These are phyloP conservation scores for Candida frijolesensis DNA, from an alignment of 1,139 yeast species.

Conservation along the genomic window DNA sequence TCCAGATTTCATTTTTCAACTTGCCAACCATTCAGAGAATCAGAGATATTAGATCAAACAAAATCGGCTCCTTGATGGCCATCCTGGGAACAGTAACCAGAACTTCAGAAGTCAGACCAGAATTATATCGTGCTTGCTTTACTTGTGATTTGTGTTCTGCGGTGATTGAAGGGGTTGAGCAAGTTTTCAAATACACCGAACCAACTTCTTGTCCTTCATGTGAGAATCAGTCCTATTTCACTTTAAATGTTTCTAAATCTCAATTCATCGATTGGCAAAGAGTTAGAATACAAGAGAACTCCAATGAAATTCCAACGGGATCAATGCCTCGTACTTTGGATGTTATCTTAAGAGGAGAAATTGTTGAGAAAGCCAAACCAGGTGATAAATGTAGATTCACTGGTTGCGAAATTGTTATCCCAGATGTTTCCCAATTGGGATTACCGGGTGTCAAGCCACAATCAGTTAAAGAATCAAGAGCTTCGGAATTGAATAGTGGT, in stretches of 20 bases:
- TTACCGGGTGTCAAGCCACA: constrained; percentile 94
- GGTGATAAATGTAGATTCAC: constrained; percentile 96
- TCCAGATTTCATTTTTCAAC: constrained; percentile 89
- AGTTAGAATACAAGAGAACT: constrained; percentile 92
- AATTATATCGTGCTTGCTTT: constrained; percentile 82
- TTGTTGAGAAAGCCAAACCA: constrained; percentile 96
- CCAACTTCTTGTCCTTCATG: constrained; percentile 94
- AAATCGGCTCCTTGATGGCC: constrained; percentile 81
- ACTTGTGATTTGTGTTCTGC: constrained; percentile 91
- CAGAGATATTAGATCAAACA: constrained; percentile 87
- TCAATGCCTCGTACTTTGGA: constrained; percentile 98
- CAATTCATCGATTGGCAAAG: constrained; percentile 97
- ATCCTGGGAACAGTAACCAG: constrained; percentile 96
- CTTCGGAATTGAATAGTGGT: constrained; percentile 79
- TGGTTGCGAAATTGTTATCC: constrained; percentile 94
- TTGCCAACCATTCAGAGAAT: constrained; percentile 82
- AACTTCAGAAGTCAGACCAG: constrained; percentile 97
- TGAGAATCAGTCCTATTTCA: constrained; percentile 85
- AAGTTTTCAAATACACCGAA: constrained; percentile 89
- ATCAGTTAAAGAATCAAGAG: constrained; percentile 67
- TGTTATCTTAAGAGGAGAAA: constrained; percentile 89
- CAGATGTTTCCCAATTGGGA: constrained; percentile 95
- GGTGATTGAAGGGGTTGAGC: constrained; percentile 86
- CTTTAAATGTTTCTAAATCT: constrained; percentile 79
- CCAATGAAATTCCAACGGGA: constrained; percentile 96